Evolutionary conservation across 1,284 basidiomycete genomes (phyloP).

Genomic region (Microbotryum lychnidis-dioicae): DNA sequence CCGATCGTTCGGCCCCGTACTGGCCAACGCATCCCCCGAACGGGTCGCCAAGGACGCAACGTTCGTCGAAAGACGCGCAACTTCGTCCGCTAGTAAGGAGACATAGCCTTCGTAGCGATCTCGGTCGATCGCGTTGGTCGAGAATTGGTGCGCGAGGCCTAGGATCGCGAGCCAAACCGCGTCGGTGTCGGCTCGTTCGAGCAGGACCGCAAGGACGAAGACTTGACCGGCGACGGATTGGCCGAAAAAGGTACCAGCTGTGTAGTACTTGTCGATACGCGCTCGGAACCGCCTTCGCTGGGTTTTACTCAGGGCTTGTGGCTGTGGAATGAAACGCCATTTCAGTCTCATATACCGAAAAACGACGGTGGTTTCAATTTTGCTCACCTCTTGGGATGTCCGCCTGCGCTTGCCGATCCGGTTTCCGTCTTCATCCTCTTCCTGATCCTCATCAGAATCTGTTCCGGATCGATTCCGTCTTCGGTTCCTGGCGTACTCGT

Average conservation of each 20-base stretch:
- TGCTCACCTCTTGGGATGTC: slow-evolving; percentile 14
- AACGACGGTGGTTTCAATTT: too few relatives aligned
- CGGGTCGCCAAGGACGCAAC: slow-evolving; percentile 20
- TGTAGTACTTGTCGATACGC: slow-evolving; percentile 71
- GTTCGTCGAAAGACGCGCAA: slow-evolving; percentile 67
- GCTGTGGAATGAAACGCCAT: slow-evolving; percentile 1
- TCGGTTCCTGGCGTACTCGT: slow-evolving; percentile 38
- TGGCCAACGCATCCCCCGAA: slow-evolving; percentile 7
- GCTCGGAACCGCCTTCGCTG: slow-evolving; percentile 57
- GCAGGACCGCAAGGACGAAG: slow-evolving; percentile 77
- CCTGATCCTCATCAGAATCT: slow-evolving; percentile 42
- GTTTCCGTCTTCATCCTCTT: slow-evolving; percentile 43
- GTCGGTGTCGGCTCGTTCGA: slow-evolving; percentile 88
- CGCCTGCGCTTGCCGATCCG: slow-evolving; percentile 28
- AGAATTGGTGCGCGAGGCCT: slow-evolving; percentile 88
- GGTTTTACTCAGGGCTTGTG: slow-evolving; percentile 46
- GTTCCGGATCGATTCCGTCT: slow-evolving; percentile 35
- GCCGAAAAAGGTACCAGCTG: slow-evolving; percentile 74
- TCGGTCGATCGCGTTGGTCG: slow-evolving; percentile 75
- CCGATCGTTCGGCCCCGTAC: slow-evolving; percentile 56
- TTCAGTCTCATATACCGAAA: background rate
- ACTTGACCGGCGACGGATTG: slow-evolving; percentile 83
- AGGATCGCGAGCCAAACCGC: slow-evolving; percentile 91
- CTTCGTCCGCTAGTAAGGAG: slow-evolving; percentile 73
- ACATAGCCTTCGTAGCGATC: slow-evolving; percentile 76